Conservation (phyloP, 2,329 filamentous ascomycete genomes). For the Didymella sp. region DNA sequence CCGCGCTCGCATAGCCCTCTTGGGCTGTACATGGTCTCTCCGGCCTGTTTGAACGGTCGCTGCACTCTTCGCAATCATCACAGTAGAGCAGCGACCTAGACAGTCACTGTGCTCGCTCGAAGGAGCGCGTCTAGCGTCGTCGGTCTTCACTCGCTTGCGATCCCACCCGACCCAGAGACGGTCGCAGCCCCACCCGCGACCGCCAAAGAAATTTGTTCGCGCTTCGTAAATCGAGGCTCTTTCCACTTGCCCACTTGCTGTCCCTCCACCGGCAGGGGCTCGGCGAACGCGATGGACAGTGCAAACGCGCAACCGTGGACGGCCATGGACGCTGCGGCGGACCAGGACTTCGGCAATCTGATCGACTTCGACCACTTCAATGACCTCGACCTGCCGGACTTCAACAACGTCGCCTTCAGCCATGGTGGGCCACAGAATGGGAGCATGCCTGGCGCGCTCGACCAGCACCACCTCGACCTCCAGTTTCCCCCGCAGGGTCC, state of each 20-base stretch:
- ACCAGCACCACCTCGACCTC: constrained; percentile 43
- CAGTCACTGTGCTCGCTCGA: constrained; percentile 1
- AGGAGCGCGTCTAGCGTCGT: constrained; percentile 16
- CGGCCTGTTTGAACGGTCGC: constrained; percentile 5
- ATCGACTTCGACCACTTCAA: constrained; percentile 50
- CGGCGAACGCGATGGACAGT: constrained; percentile 44
- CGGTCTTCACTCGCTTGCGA: constrained; percentile 15
- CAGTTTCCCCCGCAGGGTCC: constrained; percentile 38
- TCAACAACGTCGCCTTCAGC: constrained; percentile 38
- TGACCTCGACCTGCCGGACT: constrained; percentile 37
- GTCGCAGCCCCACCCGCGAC: constrained; percentile 17
- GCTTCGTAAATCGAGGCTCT: constrained; percentile 18
- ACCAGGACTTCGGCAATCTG: constrained; percentile 53
- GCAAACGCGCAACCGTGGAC: constrained; percentile 49
- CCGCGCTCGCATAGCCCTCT: constrained; percentile 19
- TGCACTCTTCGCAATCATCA: background rate
- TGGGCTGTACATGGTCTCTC: constrained; percentile 9
- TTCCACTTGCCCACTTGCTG: constrained; percentile 18
- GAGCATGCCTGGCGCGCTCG: constrained; percentile 42
- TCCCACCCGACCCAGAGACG: constrained; percentile 9
- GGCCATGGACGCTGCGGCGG: constrained; percentile 51
- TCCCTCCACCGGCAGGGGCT: constrained; percentile 24
- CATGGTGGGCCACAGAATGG: constrained; percentile 28
- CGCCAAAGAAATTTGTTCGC: constrained; percentile 19
- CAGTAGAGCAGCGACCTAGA: background rate